Base-by-base conservation (phyloP, 768 basidiomycete genomes). In the Lepiota subincarnata region DNA sequence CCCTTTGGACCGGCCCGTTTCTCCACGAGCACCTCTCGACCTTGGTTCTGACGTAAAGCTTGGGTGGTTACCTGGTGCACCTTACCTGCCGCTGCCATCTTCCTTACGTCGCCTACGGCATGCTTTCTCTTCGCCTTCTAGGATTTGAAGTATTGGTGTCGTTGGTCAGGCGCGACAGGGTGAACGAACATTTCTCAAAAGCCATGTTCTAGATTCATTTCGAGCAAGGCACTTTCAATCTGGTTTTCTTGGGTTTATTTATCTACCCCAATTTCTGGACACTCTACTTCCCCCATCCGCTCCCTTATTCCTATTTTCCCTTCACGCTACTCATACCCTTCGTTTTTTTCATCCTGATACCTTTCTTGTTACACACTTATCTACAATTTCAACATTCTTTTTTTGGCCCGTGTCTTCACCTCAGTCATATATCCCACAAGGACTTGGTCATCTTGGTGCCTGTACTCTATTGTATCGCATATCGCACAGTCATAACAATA, bases 381-480 rank as follows among this genome's bases (percentile, higher is more conserved):
- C 22, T 16, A 22, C 26, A 45, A 31, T 41, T 19, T 37, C 20
- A 13, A 10, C 20, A n/a, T 37, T 16, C 16, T 19, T 28, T 45
- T 26, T 24, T 46, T 53, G 51, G 31, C 7, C 31, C 7, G 26
- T 31, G 31, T 31, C 31, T 8, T 11, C 31, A 11, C 31, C 37
- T 50, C 49, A 28, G 19, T 18, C n/a, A 11, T 35, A 18, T 8
- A 18, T 18, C 19, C 16, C 43, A 46, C 24, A 47, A 34, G 31
- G 47, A 35, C 45, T 41, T 19, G 37, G n/a, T 44, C 50, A 43
- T 14, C 22, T 18, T 28, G 16, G 13, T 36, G 26, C 22, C 16
- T 47, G 38, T 54, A 40, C 28, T 47, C 18, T 54, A 48, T 40
- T 54, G 45, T 54, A 54, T 48, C 46, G 37, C 41, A 31, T 31